Conservation (phyloP, 2,329 filamentous ascomycete genomes). For the Parastagonospora nodorum region DNA sequence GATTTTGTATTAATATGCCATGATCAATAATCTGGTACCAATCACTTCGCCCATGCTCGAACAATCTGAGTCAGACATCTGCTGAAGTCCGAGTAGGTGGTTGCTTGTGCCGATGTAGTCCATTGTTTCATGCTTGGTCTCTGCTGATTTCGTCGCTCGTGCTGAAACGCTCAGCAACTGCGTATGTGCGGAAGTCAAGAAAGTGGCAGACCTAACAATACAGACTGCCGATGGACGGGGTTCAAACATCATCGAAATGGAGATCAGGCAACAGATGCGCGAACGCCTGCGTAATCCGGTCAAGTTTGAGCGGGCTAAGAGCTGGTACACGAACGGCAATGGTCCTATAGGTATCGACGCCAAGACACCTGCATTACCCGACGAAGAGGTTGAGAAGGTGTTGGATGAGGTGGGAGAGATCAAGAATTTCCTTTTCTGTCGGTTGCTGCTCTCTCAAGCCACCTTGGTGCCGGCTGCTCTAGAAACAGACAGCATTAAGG, state of each 20-base stretch:
- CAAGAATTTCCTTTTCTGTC: slow-evolving; percentile 56
- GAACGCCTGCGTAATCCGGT: slow-evolving; percentile 49
- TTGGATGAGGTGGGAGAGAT: slow-evolving; percentile 55
- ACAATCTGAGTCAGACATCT: too few relatives aligned
- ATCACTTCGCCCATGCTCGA: too few relatives aligned
- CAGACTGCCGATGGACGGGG: slow-evolving; percentile 24
- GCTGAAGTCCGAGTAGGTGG: too few relatives aligned
- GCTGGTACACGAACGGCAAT: slow-evolving; percentile 43
- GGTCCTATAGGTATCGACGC: slow-evolving; percentile 36
- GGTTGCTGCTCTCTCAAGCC: slow-evolving; percentile 53
- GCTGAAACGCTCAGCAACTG: too few relatives aligned
- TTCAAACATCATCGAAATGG: slow-evolving; percentile 49
- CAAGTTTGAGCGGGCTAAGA: slow-evolving; percentile 38
- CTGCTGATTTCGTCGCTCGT: too few relatives aligned
- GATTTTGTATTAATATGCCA: too few relatives aligned
- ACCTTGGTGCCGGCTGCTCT: slow-evolving; percentile 54
- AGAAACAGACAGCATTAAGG: slow-evolving; percentile 50
- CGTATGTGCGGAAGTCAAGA: slow-evolving; percentile 24
- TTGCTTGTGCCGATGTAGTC: too few relatives aligned
- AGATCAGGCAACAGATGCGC: slow-evolving; percentile 49
- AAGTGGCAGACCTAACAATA: slow-evolving; percentile 17
- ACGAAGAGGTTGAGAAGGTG: slow-evolving; percentile 51
- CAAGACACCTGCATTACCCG: slow-evolving; percentile 47
- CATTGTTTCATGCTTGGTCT: too few relatives aligned
- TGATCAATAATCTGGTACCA: too few relatives aligned